A percentile compares a stretch with the other conserved stretches of the same genome.
Evolutionary conservation across 2,329 filamentous ascomycete genomes (phyloP).

Genomic region (Fusarium pininemorale): DNA sequence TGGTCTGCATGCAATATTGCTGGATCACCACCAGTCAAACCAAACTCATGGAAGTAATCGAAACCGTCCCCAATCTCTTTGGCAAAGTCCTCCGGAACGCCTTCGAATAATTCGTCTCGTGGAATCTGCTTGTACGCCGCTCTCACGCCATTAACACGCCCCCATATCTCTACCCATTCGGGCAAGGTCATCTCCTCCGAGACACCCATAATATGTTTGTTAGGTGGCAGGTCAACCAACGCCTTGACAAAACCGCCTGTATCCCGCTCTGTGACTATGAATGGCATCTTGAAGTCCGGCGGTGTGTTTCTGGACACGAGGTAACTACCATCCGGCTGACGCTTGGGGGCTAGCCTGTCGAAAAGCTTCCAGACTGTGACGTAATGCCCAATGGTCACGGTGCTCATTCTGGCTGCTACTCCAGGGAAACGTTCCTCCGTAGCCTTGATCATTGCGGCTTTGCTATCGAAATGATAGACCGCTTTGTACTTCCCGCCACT

Average conservation of each 20-base stretch:
- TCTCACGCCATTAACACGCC: neutral
- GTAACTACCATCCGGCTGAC: neutral
- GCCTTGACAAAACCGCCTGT: neutral
- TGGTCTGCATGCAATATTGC: neutral
- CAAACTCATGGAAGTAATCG: neutral
- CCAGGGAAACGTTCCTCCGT: neutral
- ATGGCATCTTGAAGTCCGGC: neutral
- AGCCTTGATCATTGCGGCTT: neutral
- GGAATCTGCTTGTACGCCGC: neutral
- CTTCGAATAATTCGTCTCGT: neutral
- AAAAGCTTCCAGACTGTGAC: neutral
- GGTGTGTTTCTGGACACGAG: neutral
- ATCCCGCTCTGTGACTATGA: neutral
- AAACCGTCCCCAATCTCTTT: neutral
- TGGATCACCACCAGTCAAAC: neutral
- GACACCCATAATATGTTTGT: neutral
- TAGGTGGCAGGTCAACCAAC: neutral
- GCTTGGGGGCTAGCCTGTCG: neutral
- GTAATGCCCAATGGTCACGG: neutral
- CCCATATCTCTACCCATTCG: neutral
- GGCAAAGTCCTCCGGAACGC: neutral
- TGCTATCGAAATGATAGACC: neutral
- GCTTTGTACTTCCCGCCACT: neutral
- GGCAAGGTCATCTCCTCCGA: neutral
- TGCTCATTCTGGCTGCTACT: neutral